These are phyloP conservation scores for Daucus carota DNA, from an alignment of 129 eudicot genomes.

Conservation along the genomic window DNA sequence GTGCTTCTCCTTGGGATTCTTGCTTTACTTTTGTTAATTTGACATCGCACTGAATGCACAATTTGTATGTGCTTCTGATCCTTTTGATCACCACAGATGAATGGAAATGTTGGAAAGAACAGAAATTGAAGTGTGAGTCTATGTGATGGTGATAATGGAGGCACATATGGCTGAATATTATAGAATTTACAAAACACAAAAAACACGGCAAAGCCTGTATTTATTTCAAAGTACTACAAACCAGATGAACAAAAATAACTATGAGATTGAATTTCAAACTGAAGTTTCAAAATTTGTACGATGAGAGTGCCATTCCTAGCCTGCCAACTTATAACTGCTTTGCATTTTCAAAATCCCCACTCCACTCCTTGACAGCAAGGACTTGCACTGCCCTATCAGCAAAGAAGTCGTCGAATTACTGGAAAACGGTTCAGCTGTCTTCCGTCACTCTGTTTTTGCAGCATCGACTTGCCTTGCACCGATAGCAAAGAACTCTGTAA, in stretches of 20 bases:
- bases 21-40: not conserved
- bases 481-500: conserved; percentile 63
- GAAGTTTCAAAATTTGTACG: not conserved
- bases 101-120: no score
- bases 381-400: not conserved
- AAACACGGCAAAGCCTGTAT: not conserved
- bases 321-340: not conserved
- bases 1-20: not conserved
- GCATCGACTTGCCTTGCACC: conserved; percentile 40
- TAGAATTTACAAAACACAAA: no score
- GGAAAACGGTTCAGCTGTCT: not conserved
- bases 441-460: conserved; percentile 27
- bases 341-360: not conserved
- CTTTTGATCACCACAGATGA: no score
- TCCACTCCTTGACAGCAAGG: not conserved
- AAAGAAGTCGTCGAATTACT: conserved; percentile 5
- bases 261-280: not conserved
- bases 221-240: not conserved
- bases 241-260: not conserved
- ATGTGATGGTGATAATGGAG: no score
- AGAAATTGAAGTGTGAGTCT: no score
- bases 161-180: not conserved
- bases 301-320: not conserved
- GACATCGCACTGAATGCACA: no score
- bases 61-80: no score